These are phyloP conservation scores for Mycena olivaceomarginata DNA, from an alignment of 768 basidiomycete genomes.

Conservation along the genomic window DNA sequence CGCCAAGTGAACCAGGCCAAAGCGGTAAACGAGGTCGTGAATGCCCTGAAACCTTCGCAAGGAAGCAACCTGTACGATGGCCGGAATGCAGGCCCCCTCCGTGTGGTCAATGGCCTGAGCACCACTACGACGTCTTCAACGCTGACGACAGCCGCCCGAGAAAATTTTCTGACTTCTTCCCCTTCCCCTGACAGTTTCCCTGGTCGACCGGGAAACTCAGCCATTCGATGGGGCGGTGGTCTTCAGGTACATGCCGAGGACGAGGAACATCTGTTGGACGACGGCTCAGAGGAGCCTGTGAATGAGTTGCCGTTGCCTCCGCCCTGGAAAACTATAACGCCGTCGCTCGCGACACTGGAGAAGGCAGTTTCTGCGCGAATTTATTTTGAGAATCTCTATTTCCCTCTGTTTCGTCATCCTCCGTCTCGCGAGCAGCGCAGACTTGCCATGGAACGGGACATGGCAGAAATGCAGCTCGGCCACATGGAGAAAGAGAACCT, in stretches of 20 bases:
- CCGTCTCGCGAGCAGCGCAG: conserved; percentile 91
- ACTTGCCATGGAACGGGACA: conserved; percentile 92
- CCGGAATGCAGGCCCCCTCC: conserved; percentile 71
- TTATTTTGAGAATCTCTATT: conserved; percentile 95
- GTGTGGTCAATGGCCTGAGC: conserved; percentile 88
- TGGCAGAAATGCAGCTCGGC: conserved; percentile 82
- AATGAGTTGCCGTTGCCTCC: conserved; percentile 51
- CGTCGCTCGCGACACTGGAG: conserved; percentile 94
- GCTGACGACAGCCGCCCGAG: conserved; percentile 84
- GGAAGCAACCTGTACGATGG: conserved; percentile 61
- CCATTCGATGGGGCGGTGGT: conserved; percentile 75
- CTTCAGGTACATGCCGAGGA: conserved; percentile 81
- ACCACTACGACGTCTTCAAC: conserved; percentile 81
- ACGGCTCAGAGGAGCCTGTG: conserved; percentile 55
- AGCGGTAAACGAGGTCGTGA: conserved; percentile 87
- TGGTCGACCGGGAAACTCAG: conserved; percentile 76
- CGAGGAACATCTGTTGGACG: conserved; percentile 67
- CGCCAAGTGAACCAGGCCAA: conserved; percentile 79
- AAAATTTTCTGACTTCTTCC: conserved; percentile 73
- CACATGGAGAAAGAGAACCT: conserved; percentile 83
- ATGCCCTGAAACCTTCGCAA: conserved; percentile 77
- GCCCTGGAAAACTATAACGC: conserved; percentile 79
- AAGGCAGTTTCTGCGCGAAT: conserved; percentile 94
- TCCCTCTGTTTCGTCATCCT: conserved; percentile 88
- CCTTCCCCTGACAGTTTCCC: conserved; percentile 70